These are phyloP conservation scores for Malassezia globosa DNA, from an alignment of 1,284 basidiomycete species.

Conservation along the genomic window DNA sequence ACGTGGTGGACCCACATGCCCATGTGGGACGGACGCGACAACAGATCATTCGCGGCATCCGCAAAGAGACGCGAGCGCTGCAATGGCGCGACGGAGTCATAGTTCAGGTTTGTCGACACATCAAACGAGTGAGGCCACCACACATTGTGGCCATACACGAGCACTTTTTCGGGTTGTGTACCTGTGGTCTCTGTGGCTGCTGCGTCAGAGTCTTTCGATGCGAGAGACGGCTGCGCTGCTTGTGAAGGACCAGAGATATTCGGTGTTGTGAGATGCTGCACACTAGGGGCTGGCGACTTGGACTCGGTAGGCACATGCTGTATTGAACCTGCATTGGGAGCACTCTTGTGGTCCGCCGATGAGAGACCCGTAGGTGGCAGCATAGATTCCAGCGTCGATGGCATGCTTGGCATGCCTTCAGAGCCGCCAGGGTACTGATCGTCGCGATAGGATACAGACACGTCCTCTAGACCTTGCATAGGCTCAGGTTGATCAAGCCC, in stretches of 20 bases:
- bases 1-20: conserved; percentile 8
- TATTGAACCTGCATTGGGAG: too few relatives aligned
- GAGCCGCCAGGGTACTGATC: conserved; percentile 1
- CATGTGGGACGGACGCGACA: conserved; percentile 6
- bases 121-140: conserved; percentile 18
- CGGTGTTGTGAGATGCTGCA: neutral
- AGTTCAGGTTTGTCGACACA: conserved; percentile 9
- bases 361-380: conserved; percentile 9
- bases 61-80: conserved; percentile 6
- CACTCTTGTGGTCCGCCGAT: too few relatives aligned
- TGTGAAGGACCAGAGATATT: too few relatives aligned
- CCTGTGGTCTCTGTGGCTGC: neutral
- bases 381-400: conserved; percentile 7
- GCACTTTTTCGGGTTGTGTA: neutral
- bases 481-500: conserved; percentile 10
- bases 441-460: conserved; percentile 10
- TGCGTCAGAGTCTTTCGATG: neutral
- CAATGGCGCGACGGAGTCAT: conserved; percentile 3
- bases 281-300: neutral
- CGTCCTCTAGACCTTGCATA: conserved; percentile 1
- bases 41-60: conserved; percentile 6
- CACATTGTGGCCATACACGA: conserved; percentile 13
- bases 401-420: neutral
- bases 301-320: neutral
- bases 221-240: neutral